Evolutionary conservation across 1,284 basidiomycete genomes (phyloP).

Genomic region (Fomitopsis betulina): DNA sequence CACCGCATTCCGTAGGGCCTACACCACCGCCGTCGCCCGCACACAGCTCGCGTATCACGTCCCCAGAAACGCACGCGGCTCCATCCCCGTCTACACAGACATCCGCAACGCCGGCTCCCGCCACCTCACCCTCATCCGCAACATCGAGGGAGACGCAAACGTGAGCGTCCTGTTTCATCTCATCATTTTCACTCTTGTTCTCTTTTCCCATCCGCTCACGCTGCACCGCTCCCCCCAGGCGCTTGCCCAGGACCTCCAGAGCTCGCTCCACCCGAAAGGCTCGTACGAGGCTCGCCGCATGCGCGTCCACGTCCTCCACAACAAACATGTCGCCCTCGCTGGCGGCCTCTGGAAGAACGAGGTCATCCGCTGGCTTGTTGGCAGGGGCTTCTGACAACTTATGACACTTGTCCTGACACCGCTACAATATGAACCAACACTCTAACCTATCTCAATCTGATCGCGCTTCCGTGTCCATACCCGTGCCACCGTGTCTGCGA

Average conservation of each 20-base stretch:
- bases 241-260: slow-evolving; percentile 46
- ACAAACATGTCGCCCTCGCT: slow-evolving; percentile 48
- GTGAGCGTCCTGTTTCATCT: slow-evolving; percentile 26
- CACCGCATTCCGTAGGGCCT: not conserved
- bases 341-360: slow-evolving; percentile 57
- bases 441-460: not conserved
- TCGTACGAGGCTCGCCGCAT: slow-evolving; percentile 44
- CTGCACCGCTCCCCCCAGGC: slow-evolving; percentile 30
- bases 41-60: slow-evolving; percentile 48
- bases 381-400: slow-evolving; percentile 47
- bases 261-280: slow-evolving; percentile 39
- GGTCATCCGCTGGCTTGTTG: slow-evolving; percentile 53
- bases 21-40: slow-evolving; percentile 5
- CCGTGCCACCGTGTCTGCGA: slow-evolving; percentile 2
- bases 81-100: slow-evolving; percentile 70
- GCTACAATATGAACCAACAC: not conserved
- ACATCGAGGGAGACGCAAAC: slow-evolving; percentile 40
- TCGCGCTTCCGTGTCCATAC: not conserved
- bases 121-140: slow-evolving; percentile 42
- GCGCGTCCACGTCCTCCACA: slow-evolving; percentile 39
- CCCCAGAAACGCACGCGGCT: slow-evolving; percentile 56
- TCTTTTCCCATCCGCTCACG: slow-evolving; percentile 1
- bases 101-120: slow-evolving; percentile 59
- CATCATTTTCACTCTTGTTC: slow-evolving; percentile 7
- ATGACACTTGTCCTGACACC: not conserved